Conservation (phyloP, 768 basidiomycete species). For the Termitomyces sp. region DNA sequence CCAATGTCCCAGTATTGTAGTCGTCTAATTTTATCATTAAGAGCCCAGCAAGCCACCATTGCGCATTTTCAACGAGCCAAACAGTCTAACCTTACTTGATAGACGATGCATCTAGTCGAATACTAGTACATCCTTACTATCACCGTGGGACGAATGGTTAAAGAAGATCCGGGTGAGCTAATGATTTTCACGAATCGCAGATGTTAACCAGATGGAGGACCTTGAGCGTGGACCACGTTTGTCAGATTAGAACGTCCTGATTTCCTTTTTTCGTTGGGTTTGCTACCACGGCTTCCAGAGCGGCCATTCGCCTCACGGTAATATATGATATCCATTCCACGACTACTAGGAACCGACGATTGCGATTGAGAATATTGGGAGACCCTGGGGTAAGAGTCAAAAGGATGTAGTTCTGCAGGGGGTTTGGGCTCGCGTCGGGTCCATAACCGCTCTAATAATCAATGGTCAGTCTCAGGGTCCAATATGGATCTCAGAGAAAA, state of each 20-base stretch:
- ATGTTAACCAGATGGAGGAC: neutral
- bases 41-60: neutral
- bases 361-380: neutral
- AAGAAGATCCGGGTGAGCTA: neutral
- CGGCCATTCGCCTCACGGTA: neutral
- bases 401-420: conserved; percentile 2
- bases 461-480: neutral
- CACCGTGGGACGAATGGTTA: neutral
- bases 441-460: neutral
- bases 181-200: neutral
- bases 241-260: neutral
- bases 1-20: neutral
- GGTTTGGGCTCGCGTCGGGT: neutral
- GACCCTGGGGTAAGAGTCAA: neutral
- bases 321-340: neutral
- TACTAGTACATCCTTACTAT: neutral
- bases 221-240: neutral
- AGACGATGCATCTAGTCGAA: neutral
- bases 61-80: neutral
- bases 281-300: neutral
- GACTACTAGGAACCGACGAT: neutral
- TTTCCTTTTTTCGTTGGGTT: neutral
- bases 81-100: neutral
- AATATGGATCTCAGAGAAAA: neutral
- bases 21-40: neutral